These are phyloP conservation scores for Yamadazyma triangularis DNA, from an alignment of 1,139 yeast species.

Conservation along the genomic window DNA sequence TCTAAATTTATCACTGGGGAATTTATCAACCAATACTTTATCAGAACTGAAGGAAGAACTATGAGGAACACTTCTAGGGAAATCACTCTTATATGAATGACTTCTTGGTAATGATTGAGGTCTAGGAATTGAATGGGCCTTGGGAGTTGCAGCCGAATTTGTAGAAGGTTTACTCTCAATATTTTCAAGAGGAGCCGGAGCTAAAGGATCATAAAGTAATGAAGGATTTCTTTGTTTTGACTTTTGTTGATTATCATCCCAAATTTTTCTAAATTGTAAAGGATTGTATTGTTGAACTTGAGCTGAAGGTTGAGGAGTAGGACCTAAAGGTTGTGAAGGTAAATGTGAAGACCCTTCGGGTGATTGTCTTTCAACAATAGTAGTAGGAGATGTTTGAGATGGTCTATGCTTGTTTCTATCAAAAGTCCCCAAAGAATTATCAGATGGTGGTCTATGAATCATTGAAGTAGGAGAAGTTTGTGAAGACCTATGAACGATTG, in stretches of 20 bases:
- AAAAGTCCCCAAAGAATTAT: too few relatives aligned
- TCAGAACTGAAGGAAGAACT: too few relatives aligned
- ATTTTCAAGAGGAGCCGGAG: conserved; percentile 18
- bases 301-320: not conserved
- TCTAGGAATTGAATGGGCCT: conserved; percentile 1
- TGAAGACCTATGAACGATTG: conserved; percentile 4
- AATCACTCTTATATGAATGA: not conserved
- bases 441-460: conserved; percentile 4
- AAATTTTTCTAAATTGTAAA: conserved; percentile 37
- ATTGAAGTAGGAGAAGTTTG: conserved; percentile 8
- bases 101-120: conserved; percentile 1
- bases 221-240: conserved; percentile 31
- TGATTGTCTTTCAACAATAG: conserved; percentile 1
- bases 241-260: conserved; percentile 21
- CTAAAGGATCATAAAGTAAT: conserved; percentile 34
- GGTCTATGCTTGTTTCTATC: too few relatives aligned
- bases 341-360: conserved; percentile 1
- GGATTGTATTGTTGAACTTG: conserved; percentile 23
- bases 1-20: conserved; percentile 26
- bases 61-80: conserved; percentile 8
- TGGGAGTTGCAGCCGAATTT: conserved; percentile 1
- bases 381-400: conserved; percentile 5
- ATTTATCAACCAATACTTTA: too few relatives aligned
- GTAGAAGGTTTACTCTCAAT: conserved; percentile 1
- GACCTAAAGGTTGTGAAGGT: conserved; percentile 1